phyloP scores from a whole-genome alignment of 805 yeast species.

The Kodamaea sagamina region DNA sequence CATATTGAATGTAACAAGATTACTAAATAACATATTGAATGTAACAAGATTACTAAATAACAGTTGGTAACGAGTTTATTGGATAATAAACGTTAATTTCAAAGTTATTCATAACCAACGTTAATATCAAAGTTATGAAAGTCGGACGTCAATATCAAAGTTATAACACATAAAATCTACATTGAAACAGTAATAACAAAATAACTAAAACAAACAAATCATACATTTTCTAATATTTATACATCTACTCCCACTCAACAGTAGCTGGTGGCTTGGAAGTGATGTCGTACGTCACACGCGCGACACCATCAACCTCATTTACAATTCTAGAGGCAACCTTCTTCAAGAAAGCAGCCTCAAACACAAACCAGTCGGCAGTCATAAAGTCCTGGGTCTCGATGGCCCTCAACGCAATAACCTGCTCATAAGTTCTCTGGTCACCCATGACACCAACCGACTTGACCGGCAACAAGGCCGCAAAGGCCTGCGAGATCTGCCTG shows the following conservation, averaged over 20 bases:
- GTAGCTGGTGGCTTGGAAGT: slow-evolving; percentile 99
- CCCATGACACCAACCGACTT: slow-evolving; percentile 99
- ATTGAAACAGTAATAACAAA: too few relatives aligned
- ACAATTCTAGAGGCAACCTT: slow-evolving; percentile 93
- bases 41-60: too few relatives aligned
- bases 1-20: too few relatives aligned
- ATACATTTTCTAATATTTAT: neutral
- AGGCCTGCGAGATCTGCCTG: slow-evolving; percentile 93
- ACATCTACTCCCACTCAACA: slow-evolving; percentile 85
- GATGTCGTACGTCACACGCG: slow-evolving; percentile 97
- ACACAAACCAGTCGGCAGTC: slow-evolving; percentile 99
- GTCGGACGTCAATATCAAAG: too few relatives aligned
- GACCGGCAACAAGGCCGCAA: slow-evolving; percentile 95
- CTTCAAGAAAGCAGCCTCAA: slow-evolving; percentile 90
- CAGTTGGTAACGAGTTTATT: too few relatives aligned
- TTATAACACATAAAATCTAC: too few relatives aligned
- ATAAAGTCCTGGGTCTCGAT: slow-evolving; percentile 97
- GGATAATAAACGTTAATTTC: too few relatives aligned
- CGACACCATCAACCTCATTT: slow-evolving; percentile 98
- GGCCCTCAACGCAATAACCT: slow-evolving; percentile 98
- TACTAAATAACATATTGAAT: too few relatives aligned
- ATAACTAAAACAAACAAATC: too few relatives aligned
- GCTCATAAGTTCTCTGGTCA: slow-evolving; percentile 98
- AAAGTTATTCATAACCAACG: too few relatives aligned
- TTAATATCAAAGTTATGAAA: too few relatives aligned